phyloP scores from a whole-genome alignment of 1,139 yeast species.

The Yamadazyma blattariae region DNA sequence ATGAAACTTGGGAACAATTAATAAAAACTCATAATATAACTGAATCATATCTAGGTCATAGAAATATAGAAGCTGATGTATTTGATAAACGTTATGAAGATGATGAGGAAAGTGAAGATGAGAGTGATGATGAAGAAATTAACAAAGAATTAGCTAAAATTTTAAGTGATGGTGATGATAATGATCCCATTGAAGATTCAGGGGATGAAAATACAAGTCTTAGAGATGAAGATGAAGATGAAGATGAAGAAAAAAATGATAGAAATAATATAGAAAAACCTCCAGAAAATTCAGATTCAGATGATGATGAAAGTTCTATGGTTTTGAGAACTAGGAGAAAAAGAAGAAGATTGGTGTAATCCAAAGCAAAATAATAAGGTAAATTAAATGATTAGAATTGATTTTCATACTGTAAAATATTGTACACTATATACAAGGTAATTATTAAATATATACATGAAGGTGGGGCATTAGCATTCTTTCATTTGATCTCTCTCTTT shows the following conservation, averaged over 20 bases:
- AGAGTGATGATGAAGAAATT: not conserved
- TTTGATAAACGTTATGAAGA: conserved; percentile 20
- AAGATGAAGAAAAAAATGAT: conserved; percentile 1
- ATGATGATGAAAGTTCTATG: conserved; percentile 1
- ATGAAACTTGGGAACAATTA: conserved; percentile 58
- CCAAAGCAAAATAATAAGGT: no score
- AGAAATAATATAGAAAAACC: not conserved
- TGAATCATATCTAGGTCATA: conserved; percentile 50
- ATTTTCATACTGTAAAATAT: conserved; percentile 4
- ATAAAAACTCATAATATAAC: conserved; percentile 50
- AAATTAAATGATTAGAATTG: no score
- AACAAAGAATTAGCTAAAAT: no score
- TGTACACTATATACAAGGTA: conserved; percentile 5
- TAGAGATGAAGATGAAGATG: conserved; percentile 1
- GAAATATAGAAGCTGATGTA: conserved; percentile 32
- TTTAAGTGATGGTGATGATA: no score
- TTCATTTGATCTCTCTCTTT: no score
- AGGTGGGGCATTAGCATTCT: no score
- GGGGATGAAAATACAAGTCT: no score
- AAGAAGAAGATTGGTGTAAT: conserved; percentile 2
- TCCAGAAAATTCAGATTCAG: not conserved
- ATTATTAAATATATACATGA: no score
- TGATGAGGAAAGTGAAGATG: conserved; percentile 1
- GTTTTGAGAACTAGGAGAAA: no score
- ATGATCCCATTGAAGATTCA: no score